Evolutionary conservation across 345 rosid species (phyloP).

Genomic region (Microthlaspi erraticum): DNA sequence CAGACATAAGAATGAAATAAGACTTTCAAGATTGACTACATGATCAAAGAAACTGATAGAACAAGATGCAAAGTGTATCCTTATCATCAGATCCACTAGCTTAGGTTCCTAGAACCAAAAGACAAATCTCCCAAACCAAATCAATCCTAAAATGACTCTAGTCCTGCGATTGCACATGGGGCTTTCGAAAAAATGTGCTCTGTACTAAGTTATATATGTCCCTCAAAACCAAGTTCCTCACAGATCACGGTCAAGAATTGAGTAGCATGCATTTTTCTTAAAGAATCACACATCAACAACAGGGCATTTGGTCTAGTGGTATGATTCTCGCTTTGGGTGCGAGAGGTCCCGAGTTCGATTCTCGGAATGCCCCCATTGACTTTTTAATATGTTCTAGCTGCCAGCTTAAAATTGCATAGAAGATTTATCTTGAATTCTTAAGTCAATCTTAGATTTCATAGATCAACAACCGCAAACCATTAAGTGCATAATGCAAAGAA

Average conservation of each 20-base stretch:
- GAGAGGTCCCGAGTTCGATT: slow-evolving; percentile 85
- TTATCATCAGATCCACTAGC: slow-evolving; percentile 14
- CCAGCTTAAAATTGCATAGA: no score
- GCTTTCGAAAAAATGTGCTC: background rate
- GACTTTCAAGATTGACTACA: no score
- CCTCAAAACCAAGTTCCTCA: background rate
- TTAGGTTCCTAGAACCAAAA: slow-evolving; percentile 7
- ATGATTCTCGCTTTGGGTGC: slow-evolving; percentile 90
- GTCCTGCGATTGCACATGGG: background rate
- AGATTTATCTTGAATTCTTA: no score
- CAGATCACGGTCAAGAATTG: background rate
- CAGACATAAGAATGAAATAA: no score
- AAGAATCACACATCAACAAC: no score
- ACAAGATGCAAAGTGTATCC: slow-evolving; percentile 7
- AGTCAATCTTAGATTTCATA: no score
- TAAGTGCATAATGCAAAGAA: no score
- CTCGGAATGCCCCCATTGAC: slow-evolving; percentile 2
- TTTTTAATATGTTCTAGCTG: no score
- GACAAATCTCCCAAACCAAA: background rate
- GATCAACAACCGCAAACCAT: no score
- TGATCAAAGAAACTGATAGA: no score
- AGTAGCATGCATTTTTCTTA: background rate
- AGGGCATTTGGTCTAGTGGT: slow-evolving; percentile 92
- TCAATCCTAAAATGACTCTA: background rate
- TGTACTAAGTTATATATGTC: background rate